Evolutionary conservation across 2,329 filamentous ascomycete species (phyloP), one percentile per base, ranked within the genome.

Genomic region (Dactylellina cionopaga): DNA sequence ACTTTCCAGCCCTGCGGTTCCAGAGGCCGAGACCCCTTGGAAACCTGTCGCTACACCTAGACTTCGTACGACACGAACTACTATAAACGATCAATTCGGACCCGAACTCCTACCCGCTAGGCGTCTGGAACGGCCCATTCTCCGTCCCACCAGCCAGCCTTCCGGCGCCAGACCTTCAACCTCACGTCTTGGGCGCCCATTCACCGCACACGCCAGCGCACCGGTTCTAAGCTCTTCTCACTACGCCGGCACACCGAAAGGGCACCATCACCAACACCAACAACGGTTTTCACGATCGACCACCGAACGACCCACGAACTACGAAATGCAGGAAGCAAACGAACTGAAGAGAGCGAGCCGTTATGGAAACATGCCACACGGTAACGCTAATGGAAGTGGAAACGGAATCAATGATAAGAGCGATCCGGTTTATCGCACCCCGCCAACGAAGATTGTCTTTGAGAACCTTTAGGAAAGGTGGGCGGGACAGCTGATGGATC

Each of bases 391-490:
- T n/a, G n/a, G n/a, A n/a, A n/a, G n/a, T n/a, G n/a, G n/a, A n/a
- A n/a, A n/a, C n/a, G n/a, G n/a, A n/a, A n/a, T 55, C n/a, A 55
- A 55, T 29, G 35, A 35, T 5, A 55, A 29, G 22, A 41, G 25
- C 11, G 62, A 65, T 29, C 22, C 17, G 7, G 51, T 35, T 33
- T 46, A 56, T 25, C 49, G 39, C 51, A 22, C 7, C 37, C 49
- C 33, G 24, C 51, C 49, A 19, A 56, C 51, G 5, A 56, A 56
- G 24, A 19, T 9, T 11, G 43, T 65, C 31, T 56, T 49, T n/a
- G 25, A 54, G 1, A 58, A 56, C 43, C 62, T 65, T 39, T 65
- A 65, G 62, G 44, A 46, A 22, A 58, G 62, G 62, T 65, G 62
- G 62, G 15, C 31, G 33, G 49, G 17, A 25, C 49, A 46, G 13